Evolutionary conservation across 2,329 filamentous ascomycete genomes (phyloP).

Genomic region (Pseudogymnoascus sp.): DNA sequence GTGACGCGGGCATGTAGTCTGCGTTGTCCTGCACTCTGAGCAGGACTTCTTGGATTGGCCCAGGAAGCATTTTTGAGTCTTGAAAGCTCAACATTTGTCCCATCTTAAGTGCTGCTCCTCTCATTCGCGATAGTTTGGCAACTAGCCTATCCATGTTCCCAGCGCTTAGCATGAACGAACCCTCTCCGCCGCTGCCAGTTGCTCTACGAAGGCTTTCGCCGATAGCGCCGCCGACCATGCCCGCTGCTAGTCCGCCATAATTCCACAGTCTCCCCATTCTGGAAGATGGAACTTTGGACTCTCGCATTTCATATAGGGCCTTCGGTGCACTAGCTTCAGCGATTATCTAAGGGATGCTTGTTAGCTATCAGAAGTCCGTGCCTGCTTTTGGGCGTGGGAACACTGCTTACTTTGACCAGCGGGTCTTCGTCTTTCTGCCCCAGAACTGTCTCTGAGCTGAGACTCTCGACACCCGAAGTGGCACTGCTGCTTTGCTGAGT

Average conservation of each 20-base stretch:
- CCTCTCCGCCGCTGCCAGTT: slow-evolving; percentile 58
- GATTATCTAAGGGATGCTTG: slow-evolving; percentile 27
- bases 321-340: slow-evolving; percentile 20
- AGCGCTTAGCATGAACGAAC: slow-evolving; percentile 79
- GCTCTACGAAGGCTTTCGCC: slow-evolving; percentile 75
- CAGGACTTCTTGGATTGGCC: slow-evolving; percentile 77
- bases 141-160: slow-evolving; percentile 91
- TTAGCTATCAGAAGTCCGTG: slow-evolving; percentile 27
- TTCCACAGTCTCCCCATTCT: slow-evolving; percentile 87
- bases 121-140: slow-evolving; percentile 87
- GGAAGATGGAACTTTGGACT: slow-evolving; percentile 85
- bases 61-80: slow-evolving; percentile 89
- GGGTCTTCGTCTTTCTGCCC: not conserved
- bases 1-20: slow-evolving; percentile 95
- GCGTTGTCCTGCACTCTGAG: slow-evolving; percentile 93
- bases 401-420: not conserved
- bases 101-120: slow-evolving; percentile 91
- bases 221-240: slow-evolving; percentile 89
- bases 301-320: slow-evolving; percentile 60
- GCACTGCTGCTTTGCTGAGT: not conserved
- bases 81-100: slow-evolving; percentile 99
- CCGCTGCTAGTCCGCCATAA: slow-evolving; percentile 84
- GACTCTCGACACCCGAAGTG: not conserved
- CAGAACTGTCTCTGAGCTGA: not conserved
- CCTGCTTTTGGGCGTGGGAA: not conserved